phyloP scores from a whole-genome alignment of 257 asterid genomes.

The Prunella vulgaris region DNA sequence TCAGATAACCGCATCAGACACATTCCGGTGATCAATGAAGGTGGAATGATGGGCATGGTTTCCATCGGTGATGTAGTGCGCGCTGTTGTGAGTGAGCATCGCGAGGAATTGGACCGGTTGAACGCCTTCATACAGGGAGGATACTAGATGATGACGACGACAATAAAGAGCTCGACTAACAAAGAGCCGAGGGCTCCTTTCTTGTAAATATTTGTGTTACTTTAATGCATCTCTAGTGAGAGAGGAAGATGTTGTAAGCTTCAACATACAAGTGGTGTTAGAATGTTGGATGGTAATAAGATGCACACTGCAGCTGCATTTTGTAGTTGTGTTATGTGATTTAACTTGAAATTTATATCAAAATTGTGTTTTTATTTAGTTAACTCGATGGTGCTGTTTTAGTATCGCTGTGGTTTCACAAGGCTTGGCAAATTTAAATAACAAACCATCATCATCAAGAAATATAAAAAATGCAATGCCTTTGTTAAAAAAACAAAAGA shows the following conservation, averaged over 20 bases:
- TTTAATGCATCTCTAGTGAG: conserved; percentile 23
- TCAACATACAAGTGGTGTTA: conserved; percentile 12
- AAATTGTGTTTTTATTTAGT: not conserved
- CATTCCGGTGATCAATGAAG: conserved; percentile 75
- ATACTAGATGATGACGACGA: conserved; percentile 45
- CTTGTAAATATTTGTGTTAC: conserved; percentile 39
- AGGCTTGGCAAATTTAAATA: not conserved
- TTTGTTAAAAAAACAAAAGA: not conserved
- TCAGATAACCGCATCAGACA: conserved; percentile 94
- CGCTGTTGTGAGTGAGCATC: conserved; percentile 95
- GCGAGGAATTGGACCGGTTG: conserved; percentile 78
- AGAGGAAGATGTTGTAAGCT: conserved; percentile 10
- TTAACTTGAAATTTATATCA: not conserved
- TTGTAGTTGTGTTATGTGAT: not conserved
- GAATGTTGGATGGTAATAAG: conserved; percentile 14
- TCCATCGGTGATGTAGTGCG: conserved; percentile 98
- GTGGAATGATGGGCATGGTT: conserved; percentile 93
- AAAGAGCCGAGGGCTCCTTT: conserved; percentile 5
- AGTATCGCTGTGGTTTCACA: not conserved
- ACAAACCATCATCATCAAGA: not conserved
- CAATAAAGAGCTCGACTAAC: conserved; percentile 16
- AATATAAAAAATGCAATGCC: not conserved
- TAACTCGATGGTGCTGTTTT: not conserved
- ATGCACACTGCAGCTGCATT: conserved; percentile 13
- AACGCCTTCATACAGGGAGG: conserved; percentile 92